phyloP scores from a whole-genome alignment of 192 early-diverging fungal species.

The Spizellomyces punctatus region DNA sequence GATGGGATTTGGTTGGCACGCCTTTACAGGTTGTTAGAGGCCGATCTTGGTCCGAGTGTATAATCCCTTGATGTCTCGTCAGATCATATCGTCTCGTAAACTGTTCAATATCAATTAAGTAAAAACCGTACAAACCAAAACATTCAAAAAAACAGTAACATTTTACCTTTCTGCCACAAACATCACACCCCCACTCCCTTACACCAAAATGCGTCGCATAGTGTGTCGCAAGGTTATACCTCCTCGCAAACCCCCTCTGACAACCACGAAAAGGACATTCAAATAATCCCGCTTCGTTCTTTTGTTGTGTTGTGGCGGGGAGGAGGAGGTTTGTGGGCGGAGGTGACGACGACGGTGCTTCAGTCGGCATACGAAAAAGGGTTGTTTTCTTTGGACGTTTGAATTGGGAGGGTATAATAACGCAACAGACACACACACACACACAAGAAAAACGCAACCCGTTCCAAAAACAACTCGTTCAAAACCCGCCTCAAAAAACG shows the following conservation, averaged over 20 bases:
- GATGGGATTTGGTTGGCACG: too few relatives aligned
- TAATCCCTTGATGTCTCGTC: slow-evolving; percentile 25
- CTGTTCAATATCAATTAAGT: slow-evolving; percentile 1
- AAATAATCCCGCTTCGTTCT: slow-evolving; percentile 2
- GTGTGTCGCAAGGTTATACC: slow-evolving; percentile 25
- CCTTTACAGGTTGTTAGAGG: neutral
- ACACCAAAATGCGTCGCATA: slow-evolving; percentile 27
- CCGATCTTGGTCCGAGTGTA: slow-evolving; percentile 3
- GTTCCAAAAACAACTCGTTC: too few relatives aligned
- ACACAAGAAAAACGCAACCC: too few relatives aligned
- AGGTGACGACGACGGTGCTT: too few relatives aligned
- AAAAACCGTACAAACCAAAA: neutral
- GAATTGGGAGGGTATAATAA: too few relatives aligned
- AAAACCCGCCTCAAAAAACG: too few relatives aligned
- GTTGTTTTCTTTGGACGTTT: too few relatives aligned
- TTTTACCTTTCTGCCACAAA: slow-evolving; percentile 15
- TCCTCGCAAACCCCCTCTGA: slow-evolving; percentile 19
- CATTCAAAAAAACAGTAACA: too few relatives aligned
- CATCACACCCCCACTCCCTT: slow-evolving; percentile 18
- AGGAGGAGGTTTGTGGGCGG: neutral
- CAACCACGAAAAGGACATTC: slow-evolving; percentile 12
- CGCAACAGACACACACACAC: too few relatives aligned
- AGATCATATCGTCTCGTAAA: slow-evolving; percentile 27
- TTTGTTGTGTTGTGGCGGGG: neutral
- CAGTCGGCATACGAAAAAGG: too few relatives aligned